phyloP scores from a whole-genome alignment of 176 grass and related monocot genomes.

The Carex pumila region DNA sequence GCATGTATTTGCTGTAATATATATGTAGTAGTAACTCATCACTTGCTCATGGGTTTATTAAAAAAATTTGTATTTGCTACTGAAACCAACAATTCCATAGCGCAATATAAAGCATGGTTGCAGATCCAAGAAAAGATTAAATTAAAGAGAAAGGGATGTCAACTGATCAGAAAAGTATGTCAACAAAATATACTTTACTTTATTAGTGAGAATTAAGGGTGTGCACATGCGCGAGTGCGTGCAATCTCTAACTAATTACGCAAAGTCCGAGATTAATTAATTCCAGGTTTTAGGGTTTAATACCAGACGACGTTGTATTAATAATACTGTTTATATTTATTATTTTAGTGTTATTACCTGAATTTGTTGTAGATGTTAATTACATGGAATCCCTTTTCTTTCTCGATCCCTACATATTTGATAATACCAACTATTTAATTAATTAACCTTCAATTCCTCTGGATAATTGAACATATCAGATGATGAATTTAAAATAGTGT shows the following conservation, averaged over 20 bases:
- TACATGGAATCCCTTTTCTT: not conserved
- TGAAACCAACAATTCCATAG: not conserved
- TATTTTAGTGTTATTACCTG: not conserved
- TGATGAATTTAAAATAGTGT: not conserved
- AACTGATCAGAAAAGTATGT: conserved; percentile 22
- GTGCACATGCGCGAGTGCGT: conserved; percentile 15
- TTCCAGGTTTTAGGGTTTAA: conserved; percentile 14
- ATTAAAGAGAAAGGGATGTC: conserved; percentile 3
- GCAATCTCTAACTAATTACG: conserved; percentile 19
- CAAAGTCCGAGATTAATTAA: conserved; percentile 9
- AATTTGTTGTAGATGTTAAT: not conserved
- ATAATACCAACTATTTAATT: not conserved
- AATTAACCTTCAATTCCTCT: not conserved
- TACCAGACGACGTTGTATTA: not conserved
- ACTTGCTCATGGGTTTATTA: not conserved
- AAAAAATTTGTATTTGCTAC: not conserved
- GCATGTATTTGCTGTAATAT: too few species aligned
- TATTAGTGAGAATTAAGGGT: conserved; percentile 15
- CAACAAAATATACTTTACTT: conserved; percentile 19
- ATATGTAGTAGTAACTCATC: not conserved
- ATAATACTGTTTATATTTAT: not conserved
- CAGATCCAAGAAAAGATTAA: conserved; percentile 25
- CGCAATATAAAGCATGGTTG: conserved; percentile 16
- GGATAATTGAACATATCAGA: not conserved
- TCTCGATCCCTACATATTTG: not conserved